phyloP scores from a whole-genome alignment of 2,329 filamentous ascomycete genomes.

The Claviceps maximensis region DNA sequence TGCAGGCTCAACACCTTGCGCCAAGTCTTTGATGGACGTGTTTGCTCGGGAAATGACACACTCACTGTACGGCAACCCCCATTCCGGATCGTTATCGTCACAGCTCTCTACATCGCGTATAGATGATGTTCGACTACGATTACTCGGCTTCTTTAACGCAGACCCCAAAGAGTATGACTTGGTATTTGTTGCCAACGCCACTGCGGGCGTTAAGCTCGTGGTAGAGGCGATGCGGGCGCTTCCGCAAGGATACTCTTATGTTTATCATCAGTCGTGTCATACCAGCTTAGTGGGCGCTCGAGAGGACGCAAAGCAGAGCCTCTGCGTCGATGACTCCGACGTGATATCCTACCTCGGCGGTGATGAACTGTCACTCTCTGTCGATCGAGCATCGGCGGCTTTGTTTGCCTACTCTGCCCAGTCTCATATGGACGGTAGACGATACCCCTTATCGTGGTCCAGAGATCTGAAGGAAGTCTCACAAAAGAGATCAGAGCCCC shows the following conservation, averaged over 20 bases:
- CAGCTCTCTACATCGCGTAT: conserved; percentile 62
- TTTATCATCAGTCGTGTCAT: conserved; percentile 73
- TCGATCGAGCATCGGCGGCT: conserved; percentile 14
- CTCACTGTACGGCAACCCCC: conserved; percentile 79
- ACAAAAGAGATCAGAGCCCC: conserved; percentile 11
- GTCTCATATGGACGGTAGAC: conserved; percentile 80
- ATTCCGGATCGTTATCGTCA: conserved; percentile 73
- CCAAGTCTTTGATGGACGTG: conserved; percentile 66
- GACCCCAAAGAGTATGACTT: conserved; percentile 73
- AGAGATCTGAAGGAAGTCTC: conserved; percentile 25
- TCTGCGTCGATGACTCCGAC: conserved; percentile 53
- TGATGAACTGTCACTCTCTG: conserved; percentile 16
- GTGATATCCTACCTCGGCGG: conserved; percentile 52
- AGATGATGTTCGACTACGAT: conserved; percentile 59
- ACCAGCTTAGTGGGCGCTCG: conserved; percentile 77
- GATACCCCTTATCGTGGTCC: conserved; percentile 61
- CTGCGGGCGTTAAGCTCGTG: conserved; percentile 78
- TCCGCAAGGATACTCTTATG: conserved; percentile 63
- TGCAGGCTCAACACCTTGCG: conserved; percentile 78
- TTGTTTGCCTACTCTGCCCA: conserved; percentile 78
- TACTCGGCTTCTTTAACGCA: conserved; percentile 68
- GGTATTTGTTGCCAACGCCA: conserved; percentile 86
- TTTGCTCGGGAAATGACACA: conserved; percentile 70
- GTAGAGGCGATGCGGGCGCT: conserved; percentile 60
- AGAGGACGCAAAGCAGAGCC: conserved; percentile 51